These are phyloP conservation scores for Phytopythium ostracodes DNA, from an alignment of 352 stramenopile genomes.

Conservation along the genomic window DNA sequence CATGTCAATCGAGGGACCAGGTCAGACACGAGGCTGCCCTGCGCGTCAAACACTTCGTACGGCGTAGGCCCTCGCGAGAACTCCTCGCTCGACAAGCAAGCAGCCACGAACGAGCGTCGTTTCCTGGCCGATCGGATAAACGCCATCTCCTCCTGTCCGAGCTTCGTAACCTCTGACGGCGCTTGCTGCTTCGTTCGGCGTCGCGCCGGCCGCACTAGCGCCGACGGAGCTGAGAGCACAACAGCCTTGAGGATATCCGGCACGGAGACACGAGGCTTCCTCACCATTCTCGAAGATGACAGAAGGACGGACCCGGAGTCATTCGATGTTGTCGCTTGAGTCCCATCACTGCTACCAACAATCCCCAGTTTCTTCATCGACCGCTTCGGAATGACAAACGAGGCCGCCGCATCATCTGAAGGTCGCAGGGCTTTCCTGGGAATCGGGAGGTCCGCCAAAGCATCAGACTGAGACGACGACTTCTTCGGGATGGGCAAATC, in stretches of 20 bases:
- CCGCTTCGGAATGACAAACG: constrained; percentile 9
- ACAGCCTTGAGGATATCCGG: constrained; percentile 5
- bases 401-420: background rate
- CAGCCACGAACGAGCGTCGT: background rate
- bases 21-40: constrained; percentile 22
- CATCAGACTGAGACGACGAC: background rate
- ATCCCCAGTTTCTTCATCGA: background rate
- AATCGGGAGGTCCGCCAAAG: background rate
- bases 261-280: background rate
- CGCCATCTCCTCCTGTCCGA: background rate
- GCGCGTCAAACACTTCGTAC: constrained; percentile 29
- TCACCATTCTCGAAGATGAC: constrained; percentile 1
- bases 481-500: constrained; percentile 7
- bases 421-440: background rate
- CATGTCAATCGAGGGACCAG: constrained; percentile 26
- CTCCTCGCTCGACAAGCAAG: constrained; percentile 2
- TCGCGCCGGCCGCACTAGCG: background rate
- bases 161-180: background rate
- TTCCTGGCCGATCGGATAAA: background rate
- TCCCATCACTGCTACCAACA: background rate
- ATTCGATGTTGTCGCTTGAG: background rate
- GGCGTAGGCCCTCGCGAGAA: background rate
- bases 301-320: background rate
- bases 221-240: background rate
- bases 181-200: constrained; percentile 7